These are phyloP conservation scores for Trichoderma semiorbis DNA, from an alignment of 2,329 filamentous ascomycete genomes.

Conservation along the genomic window DNA sequence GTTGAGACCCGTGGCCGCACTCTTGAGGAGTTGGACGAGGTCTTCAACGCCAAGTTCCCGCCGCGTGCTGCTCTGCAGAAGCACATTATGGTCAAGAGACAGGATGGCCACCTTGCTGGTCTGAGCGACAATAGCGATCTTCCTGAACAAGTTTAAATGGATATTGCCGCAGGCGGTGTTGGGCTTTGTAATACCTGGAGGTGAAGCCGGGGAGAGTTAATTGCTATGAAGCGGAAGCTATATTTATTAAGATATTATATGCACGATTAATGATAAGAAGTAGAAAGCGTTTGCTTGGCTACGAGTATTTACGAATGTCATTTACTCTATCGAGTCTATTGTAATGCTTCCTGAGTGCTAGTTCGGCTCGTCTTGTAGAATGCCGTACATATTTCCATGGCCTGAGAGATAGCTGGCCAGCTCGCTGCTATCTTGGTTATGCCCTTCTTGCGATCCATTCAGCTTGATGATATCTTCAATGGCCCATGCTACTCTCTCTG, in stretches of 20 bases:
- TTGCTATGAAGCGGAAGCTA: background rate
- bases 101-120: conserved; percentile 23
- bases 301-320: background rate
- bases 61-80: conserved; percentile 37
- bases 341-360: background rate
- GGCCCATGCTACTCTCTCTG: conserved; percentile 70
- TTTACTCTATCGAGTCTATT: background rate
- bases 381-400: conserved; percentile 36
- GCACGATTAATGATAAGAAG: conserved; percentile 1
- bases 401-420: conserved; percentile 33
- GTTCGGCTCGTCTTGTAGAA: background rate
- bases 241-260: background rate
- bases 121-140: conserved; percentile 1
- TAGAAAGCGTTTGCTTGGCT: background rate
- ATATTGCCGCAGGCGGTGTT: background rate
- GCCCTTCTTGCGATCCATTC: conserved; percentile 9
- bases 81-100: conserved; percentile 27
- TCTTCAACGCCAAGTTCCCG: conserved; percentile 37
- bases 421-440: conserved; percentile 15
- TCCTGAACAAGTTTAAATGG: background rate
- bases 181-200: background rate
- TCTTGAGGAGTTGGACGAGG: conserved; percentile 44
- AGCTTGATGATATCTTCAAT: conserved; percentile 53
- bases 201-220: background rate
- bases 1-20: conserved; percentile 33